These are phyloP conservation scores for Acacia concinna DNA, from an alignment of 331 rosid species.

Conservation along the genomic window DNA sequence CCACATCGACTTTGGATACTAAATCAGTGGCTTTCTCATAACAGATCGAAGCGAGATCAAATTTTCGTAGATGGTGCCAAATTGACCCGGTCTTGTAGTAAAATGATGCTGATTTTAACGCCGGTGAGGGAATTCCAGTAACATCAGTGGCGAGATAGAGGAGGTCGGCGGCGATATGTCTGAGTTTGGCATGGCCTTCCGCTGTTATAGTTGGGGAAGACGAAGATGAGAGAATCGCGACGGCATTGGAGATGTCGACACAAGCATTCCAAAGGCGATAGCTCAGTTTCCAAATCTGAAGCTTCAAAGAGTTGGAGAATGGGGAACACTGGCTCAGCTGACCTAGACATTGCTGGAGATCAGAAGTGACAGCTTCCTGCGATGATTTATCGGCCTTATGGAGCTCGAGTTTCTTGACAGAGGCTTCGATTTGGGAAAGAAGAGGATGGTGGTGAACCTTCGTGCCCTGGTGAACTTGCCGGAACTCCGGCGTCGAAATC, in stretches of 20 bases:
- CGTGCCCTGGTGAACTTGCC: constrained; percentile 30
- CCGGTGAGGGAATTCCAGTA: constrained; percentile 67
- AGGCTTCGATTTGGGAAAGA: constrained; percentile 59
- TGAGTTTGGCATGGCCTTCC: constrained; percentile 67
- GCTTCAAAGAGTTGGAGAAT: constrained; percentile 59
- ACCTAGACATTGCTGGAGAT: constrained; percentile 54
- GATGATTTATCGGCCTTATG: constrained; percentile 36
- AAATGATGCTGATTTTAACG: constrained; percentile 64
- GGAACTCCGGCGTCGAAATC: constrained; percentile 57
- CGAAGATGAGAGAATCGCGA: constrained; percentile 53
- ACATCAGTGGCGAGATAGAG: constrained; percentile 54
- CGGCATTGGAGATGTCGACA: constrained; percentile 82
- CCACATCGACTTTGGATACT: constrained; percentile 48
- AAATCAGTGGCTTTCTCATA: constrained; percentile 83
- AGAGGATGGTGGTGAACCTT: constrained; percentile 36
- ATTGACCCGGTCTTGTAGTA: constrained; percentile 75
- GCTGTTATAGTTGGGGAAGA: constrained; percentile 4
- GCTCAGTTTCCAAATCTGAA: constrained; percentile 86
- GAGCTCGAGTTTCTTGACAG: constrained; percentile 58
- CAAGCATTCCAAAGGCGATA: constrained; percentile 96
- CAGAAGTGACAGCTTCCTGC: constrained; percentile 36
- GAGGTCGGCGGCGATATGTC: constrained; percentile 75
- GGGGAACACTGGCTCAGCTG: constrained; percentile 55
- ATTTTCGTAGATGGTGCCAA: constrained; percentile 64
- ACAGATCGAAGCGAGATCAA: constrained; percentile 84